phyloP scores from a whole-genome alignment of 2,329 filamentous ascomycete species.

The Colletotrichum sp. region DNA sequence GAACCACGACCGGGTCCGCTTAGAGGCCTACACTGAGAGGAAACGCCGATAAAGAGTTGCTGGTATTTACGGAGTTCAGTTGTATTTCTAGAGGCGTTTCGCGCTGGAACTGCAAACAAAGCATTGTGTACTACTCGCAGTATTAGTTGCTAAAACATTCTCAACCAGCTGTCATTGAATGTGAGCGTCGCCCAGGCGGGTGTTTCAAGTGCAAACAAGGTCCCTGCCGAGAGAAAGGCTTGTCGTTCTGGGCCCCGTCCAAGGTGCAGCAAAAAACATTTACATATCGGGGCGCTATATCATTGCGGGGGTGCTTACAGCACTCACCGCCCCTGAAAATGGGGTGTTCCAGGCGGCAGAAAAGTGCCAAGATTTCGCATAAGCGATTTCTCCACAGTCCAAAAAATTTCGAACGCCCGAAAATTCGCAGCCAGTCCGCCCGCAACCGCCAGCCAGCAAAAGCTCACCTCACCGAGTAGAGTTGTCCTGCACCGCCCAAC shows the following conservation, averaged over 20 bases:
- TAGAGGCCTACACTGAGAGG: neutral
- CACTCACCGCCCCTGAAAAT: neutral
- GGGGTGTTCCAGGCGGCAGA: neutral
- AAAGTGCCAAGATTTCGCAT: slow-evolving; percentile 23
- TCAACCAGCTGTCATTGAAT: neutral
- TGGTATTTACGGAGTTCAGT: neutral
- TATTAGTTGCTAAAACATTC: neutral
- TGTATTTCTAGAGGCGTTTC: slow-evolving; percentile 6
- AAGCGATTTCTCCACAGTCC: slow-evolving; percentile 24
- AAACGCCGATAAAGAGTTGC: slow-evolving; percentile 4
- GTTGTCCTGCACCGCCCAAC: neutral
- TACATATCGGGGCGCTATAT: slow-evolving; percentile 6
- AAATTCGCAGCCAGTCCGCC: slow-evolving; percentile 22
- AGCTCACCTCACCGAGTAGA: slow-evolving; percentile 10
- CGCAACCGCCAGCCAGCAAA: slow-evolving; percentile 3
- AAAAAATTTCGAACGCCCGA: slow-evolving; percentile 23
- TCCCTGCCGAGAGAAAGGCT: neutral
- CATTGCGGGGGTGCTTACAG: neutral
- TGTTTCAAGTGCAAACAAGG: neutral
- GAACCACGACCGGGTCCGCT: slow-evolving; percentile 1
- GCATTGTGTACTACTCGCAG: neutral
- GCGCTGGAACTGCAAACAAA: neutral
- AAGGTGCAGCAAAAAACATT: neutral
- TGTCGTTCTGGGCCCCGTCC: neutral
- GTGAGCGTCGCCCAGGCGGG: neutral